A percentile compares a stretch with the other conserved stretches of the same genome.
These are phyloP conservation scores for Lactarius evosmus DNA, from an alignment of 768 basidiomycete species.

Conservation along the genomic window DNA sequence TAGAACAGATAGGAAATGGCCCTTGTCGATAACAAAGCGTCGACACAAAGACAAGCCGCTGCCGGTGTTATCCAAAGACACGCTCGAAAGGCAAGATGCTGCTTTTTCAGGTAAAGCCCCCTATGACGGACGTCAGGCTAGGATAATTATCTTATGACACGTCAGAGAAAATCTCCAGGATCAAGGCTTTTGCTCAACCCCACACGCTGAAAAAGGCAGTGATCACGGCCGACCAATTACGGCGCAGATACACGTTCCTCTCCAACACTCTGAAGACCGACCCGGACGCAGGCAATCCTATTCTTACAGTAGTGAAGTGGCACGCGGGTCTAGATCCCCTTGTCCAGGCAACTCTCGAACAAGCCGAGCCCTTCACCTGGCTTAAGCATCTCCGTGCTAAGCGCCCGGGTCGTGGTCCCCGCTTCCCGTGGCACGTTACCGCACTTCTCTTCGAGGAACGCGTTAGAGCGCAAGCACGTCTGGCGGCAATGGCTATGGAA, in stretches of 20 bases:
- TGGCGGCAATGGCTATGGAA: conserved; percentile 41
- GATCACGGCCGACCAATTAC: conserved; percentile 63
- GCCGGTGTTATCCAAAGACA: conserved; percentile 40
- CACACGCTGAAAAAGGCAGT: conserved; percentile 61
- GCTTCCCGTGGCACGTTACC: conserved; percentile 60
- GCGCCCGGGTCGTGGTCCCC: conserved; percentile 34
- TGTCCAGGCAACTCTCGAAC: conserved; percentile 53
- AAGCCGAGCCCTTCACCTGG: conserved; percentile 71
- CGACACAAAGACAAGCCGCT: conserved; percentile 58
- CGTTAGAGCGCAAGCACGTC: conserved; percentile 40
- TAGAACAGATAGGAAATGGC: conserved; percentile 58
- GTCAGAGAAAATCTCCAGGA: conserved; percentile 55
- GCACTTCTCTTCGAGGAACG: conserved; percentile 71
- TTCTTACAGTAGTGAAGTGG: conserved; percentile 54
- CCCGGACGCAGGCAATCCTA: conserved; percentile 42
- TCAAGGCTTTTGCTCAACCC: conserved; percentile 48
- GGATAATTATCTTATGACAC: conserved; percentile 6
- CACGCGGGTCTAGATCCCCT: conserved; percentile 47
- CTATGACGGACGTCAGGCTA: neutral
- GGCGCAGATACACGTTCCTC: conserved; percentile 59
- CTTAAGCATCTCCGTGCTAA: conserved; percentile 60
- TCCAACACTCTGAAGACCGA: conserved; percentile 39
- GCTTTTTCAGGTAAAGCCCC: conserved; percentile 49
- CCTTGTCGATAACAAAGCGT: conserved; percentile 53
- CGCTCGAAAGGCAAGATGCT: conserved; percentile 58